Percentiles rank a stretch among this genome's conserved stretches.
Conservation (phyloP, 805 yeast genomes). For the Yamadazyma paraphyllophila region DNA sequence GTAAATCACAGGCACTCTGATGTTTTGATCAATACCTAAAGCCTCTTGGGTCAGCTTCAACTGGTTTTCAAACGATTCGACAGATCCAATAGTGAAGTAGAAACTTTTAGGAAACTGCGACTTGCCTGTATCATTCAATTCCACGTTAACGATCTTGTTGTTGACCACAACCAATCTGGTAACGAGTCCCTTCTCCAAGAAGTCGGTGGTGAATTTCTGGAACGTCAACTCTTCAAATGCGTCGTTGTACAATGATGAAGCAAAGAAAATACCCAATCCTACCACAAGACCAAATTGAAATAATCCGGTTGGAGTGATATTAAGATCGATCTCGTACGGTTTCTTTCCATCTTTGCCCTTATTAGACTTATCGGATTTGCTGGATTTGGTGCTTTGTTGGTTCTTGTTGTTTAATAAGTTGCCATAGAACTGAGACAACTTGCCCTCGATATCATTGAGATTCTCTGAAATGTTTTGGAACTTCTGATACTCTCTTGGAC, state of each 20-base stretch:
- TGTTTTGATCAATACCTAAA: constrained; percentile 55
- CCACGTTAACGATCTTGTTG: constrained; percentile 70
- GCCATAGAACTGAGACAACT: constrained; percentile 11
- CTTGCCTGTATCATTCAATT: constrained; percentile 59
- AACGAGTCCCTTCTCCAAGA: constrained; percentile 76
- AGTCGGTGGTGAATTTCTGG: constrained; percentile 83
- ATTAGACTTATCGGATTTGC: constrained; percentile 10
- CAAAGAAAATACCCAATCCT: constrained; percentile 25
- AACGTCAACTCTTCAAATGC: constrained; percentile 63
- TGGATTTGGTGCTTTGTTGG: constrained; percentile 1
- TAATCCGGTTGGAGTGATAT: constrained; percentile 17
- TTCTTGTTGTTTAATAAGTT: constrained; percentile 7
- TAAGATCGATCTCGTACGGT: constrained; percentile 10
- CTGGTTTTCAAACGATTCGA: constrained; percentile 82
- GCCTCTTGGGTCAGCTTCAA: constrained; percentile 74
- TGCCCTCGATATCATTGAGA: constrained; percentile 10
- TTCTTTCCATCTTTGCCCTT: constrained; percentile 14
- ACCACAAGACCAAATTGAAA: constrained; percentile 33
- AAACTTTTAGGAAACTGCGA: constrained; percentile 38
- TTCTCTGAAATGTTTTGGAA: constrained; percentile 10
- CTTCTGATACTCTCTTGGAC: constrained; percentile 27
- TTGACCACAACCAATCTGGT: constrained; percentile 72
- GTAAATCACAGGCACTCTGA: constrained; percentile 80
- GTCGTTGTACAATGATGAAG: constrained; percentile 20
- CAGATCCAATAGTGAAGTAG: constrained; percentile 79